These are phyloP conservation scores for Alternaria infectoria DNA, from an alignment of 2,329 filamentous ascomycete species.

Conservation along the genomic window DNA sequence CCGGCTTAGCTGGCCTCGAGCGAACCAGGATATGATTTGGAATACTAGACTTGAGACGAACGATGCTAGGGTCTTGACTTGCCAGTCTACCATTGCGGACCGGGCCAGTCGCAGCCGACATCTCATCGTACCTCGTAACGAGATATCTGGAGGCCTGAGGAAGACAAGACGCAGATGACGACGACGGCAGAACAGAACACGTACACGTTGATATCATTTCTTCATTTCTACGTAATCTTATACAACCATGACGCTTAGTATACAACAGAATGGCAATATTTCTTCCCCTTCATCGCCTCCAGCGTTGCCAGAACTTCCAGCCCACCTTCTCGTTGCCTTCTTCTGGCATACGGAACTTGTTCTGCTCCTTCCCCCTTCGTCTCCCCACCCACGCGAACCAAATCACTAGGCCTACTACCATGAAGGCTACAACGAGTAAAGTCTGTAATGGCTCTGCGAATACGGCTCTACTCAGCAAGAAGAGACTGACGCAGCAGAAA, in stretches of 20 bases:
- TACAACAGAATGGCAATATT: background rate
- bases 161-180: background rate
- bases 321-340: constrained; percentile 38
- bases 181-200: background rate
- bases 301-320: constrained; percentile 56
- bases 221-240: constrained; percentile 1
- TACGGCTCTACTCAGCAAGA: constrained; percentile 84
- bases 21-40: background rate
- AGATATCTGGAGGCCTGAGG: background rate
- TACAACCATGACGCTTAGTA: background rate
- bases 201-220: background rate
- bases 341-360: constrained; percentile 30
- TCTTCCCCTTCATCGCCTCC: constrained; percentile 33
- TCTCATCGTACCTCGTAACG: background rate
- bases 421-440: constrained; percentile 82
- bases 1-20: background rate
- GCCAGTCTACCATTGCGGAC: background rate
- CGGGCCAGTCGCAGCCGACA: background rate
- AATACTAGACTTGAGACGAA: background rate
- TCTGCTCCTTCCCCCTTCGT: constrained; percentile 32
- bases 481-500: constrained; percentile 96
- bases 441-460: constrained; percentile 93
- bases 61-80: background rate
- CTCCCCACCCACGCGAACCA: constrained; percentile 86
- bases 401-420: constrained; percentile 80